Conservation (phyloP, 2,329 filamentous ascomycete genomes). For the Pezicula neosporulosa region DNA sequence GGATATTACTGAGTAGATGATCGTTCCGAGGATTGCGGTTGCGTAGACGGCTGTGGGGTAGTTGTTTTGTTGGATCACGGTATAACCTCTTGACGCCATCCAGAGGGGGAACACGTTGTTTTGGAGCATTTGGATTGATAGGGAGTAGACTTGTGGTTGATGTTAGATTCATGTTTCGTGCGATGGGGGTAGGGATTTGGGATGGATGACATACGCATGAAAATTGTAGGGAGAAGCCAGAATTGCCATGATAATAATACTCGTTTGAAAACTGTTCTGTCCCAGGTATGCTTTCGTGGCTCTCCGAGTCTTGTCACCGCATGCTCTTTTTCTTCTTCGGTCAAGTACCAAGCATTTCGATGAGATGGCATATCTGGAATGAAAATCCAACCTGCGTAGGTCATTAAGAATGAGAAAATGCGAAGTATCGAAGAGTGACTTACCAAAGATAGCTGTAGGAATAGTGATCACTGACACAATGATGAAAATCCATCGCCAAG, state of each 20-base stretch:
- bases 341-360: conserved; percentile 37
- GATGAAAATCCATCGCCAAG: conserved; percentile 41
- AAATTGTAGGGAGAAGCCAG: conserved; percentile 39
- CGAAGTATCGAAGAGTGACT: background rate
- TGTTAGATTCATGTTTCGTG: background rate
- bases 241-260: conserved; percentile 40
- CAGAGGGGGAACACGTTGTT: conserved; percentile 44
- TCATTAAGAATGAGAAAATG: background rate
- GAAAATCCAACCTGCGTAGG: conserved; percentile 35
- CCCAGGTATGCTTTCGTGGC: conserved; percentile 15
- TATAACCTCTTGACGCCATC: conserved; percentile 41
- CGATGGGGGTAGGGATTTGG: background rate
- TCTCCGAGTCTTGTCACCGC: conserved; percentile 33
- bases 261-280: conserved; percentile 9
- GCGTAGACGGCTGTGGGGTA: conserved; percentile 40
- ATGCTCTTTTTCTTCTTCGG: conserved; percentile 30
- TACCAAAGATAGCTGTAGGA: conserved; percentile 37
- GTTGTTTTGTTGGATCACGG: conserved; percentile 39
- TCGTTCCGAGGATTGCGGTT: conserved; percentile 37
- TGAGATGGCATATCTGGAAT: conserved; percentile 40
- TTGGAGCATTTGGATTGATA: conserved; percentile 37
- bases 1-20: conserved; percentile 37
- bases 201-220: conserved; percentile 34
- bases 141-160: conserved; percentile 32
- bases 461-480: conserved; percentile 39